Base-by-base conservation (phyloP, 768 basidiomycete genomes). In the Holtermannia corniformis region DNA sequence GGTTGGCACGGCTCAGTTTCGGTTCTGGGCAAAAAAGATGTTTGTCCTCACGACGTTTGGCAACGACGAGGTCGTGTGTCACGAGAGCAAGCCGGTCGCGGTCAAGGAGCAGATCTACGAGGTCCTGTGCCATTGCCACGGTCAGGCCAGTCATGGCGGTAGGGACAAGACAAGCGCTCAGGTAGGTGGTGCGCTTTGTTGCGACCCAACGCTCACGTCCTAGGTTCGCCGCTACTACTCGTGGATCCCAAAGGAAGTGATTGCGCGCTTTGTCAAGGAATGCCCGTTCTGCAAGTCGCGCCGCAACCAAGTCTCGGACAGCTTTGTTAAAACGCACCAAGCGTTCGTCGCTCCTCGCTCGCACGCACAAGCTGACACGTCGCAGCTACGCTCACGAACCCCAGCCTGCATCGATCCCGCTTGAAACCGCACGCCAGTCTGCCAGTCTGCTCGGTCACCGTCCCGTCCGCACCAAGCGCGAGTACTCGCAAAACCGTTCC, bases 1-100 rank as follows among this genome's bases (percentile, higher is more conserved):
- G 54, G 54, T 76, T 49, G 72, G 70, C 41, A 82, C 79, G 1
- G 78, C 85, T 1, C 84, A 86, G 63, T 87, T 87, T 68, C 79
- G 84, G 41, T 86, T 82, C 71, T 87, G 86, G 86, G 85, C 81
- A 12, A 81, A 85, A 62, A 85, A 85, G 75, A 87, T 84, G 82
- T 88, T 88, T 66, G 51, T 60, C 20, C 57, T 64, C 21, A 66
- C 58, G 10, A 50, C 54, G 5, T 52, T 61, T 25, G 52, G 53
- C n/a, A 45, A 49, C 27, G 64, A 65, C 1, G 66, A 69, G n/a
- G 78, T 86, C 19, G 76, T 89, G 24, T 71, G 85, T 12, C 85
- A 86, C 62, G 82, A 86, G 52, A 77, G 80, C 57, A 77, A 82
- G 12, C 81, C 86, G 3, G 84, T 89, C 4, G 86, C 86, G 11